Base-by-base conservation (phyloP, 1,284 basidiomycete genomes). In the Malassezia globosa region DNA sequence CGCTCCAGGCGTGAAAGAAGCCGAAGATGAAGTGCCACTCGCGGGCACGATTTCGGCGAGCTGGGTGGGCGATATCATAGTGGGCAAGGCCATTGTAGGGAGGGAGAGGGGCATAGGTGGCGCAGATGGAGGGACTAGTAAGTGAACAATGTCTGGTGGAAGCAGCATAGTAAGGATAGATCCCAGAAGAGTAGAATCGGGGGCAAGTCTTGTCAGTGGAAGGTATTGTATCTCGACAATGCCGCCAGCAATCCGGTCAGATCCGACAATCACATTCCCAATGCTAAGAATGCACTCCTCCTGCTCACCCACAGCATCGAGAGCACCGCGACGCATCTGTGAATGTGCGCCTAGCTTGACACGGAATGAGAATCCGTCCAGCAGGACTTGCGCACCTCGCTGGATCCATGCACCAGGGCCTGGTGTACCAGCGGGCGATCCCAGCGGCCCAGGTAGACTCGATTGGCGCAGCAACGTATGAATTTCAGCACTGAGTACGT, bases 341-440 rank as follows among this genome's bases (percentile, higher is more conserved):
- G 21, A 24, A 14, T 33, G 18, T 21, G 37, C 6, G 7, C 31
- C 31, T 2, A 48, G 39, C 42, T 55, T 56, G 42, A 64, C 49
- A 16, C 54, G 55, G 46, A 62, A 54, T 23, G 59, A 51, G 10
- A 62, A 27, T 10, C 62, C 62, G 36, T 64, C 62, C 41, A 64
- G 57, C 6, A 52, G 49, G 16, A 62, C 53, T 6, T 55, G 58
- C 0, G 62, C 58, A 10, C 62, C 62, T 4, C 62, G 56, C 14
- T 55, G 60, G 1, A 62, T 55, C 62, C 62, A 64, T 1, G 62
- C 58, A n/a, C 62, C 62, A 7, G 62, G 62, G 1, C 62, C 62
- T 5, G 55, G 55, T 27, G 58, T 62, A 16, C 62, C 62, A 1
- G 53, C 55, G 11, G 62, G 52, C 3, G 62, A 54, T 7, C 62